Base-by-base conservation (phyloP, 2,329 filamentous ascomycete genomes). In the Penicillium crustosum region DNA sequence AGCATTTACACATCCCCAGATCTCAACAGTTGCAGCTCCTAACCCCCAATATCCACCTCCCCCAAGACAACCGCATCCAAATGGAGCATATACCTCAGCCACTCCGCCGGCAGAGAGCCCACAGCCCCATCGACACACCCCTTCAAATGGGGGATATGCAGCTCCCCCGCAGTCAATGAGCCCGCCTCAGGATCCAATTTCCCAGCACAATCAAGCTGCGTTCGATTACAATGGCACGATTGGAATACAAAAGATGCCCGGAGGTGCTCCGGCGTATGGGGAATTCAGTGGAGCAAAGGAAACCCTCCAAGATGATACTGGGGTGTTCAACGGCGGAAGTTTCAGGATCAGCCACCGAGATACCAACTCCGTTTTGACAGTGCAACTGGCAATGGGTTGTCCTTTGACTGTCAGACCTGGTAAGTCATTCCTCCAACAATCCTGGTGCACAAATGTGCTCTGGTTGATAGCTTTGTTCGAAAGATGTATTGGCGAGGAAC, bases 321-420 rank as follows among this genome's bases (percentile, higher is more conserved):
- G 94, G n/a, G 94, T 89, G 0, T 99, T 97, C 80, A 97, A 97
- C 72, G 94, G 94, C 17, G 94, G 94, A 13, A 93, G 90, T 70
- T 99, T 93, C 73, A 84, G 94, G 43, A 92, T 97, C 71, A 94
- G 90, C 69, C 94, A 99, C 71, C 84, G 94, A 23, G 92, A 97
- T 74, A 88, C 86, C 58, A 99, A 97, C 73, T 92, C 90, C 1
- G 88, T 97, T 64, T 76, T 97, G 61, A 97, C 93, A 0, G 77
- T 97, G 23, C 93, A 97, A 74, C 78, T 97, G 45, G 93, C 93
- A 13, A 89, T 94, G 73, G 92, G 92, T 2, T 96, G 91, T 68
- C 93, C 93, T 0, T 75, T 97, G 51, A 82, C 81, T 23, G 91
- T 86, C 3, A 94, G 91, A 71, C 92, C 94, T 19, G 89, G 87